Percentiles rank a stretch among this genome's conserved stretches.
Evolutionary conservation across 805 yeast species (phyloP).

Genomic region (Cephaloascus albidus): DNA sequence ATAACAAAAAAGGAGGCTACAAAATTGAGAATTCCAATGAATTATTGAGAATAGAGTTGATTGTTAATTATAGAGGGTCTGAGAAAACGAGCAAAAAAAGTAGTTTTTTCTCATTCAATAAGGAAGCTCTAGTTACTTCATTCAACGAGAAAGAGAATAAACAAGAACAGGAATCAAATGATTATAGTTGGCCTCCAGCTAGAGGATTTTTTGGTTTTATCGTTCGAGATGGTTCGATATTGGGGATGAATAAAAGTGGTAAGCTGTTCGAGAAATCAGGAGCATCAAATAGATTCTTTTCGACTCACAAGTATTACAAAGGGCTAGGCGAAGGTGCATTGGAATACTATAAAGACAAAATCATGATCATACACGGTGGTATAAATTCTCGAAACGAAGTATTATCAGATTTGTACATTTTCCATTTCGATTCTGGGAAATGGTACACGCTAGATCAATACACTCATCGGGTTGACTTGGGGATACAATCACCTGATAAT

Average conservation of each 20-base stretch:
- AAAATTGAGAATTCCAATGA: slow-evolving; percentile 18
- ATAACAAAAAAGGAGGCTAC: slow-evolving; percentile 8
- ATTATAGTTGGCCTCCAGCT: not conserved
- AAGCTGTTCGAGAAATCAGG: too few relatives aligned
- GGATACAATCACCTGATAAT: not conserved
- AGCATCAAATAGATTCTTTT: too few relatives aligned
- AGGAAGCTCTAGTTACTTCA: not conserved
- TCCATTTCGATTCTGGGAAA: not conserved
- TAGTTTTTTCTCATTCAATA: not conserved
- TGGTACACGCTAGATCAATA: not conserved
- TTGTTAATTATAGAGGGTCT: slow-evolving; percentile 22
- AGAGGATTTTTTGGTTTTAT: not conserved
- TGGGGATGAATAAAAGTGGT: not conserved
- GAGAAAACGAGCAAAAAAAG: slow-evolving; percentile 19
- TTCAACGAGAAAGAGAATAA: not conserved
- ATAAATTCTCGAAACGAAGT: not conserved
- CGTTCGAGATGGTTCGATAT: not conserved
- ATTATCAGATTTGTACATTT: not conserved
- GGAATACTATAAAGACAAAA: not conserved
- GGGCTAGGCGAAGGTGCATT: not conserved
- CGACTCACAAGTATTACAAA: too few relatives aligned
- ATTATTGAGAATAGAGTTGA: slow-evolving; percentile 30
- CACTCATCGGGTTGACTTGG: not conserved
- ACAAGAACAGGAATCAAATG: not conserved
- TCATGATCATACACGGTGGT: not conserved